Base-by-base conservation (phyloP, 2,329 filamentous ascomycete species). In the Penicillium digitatum region DNA sequence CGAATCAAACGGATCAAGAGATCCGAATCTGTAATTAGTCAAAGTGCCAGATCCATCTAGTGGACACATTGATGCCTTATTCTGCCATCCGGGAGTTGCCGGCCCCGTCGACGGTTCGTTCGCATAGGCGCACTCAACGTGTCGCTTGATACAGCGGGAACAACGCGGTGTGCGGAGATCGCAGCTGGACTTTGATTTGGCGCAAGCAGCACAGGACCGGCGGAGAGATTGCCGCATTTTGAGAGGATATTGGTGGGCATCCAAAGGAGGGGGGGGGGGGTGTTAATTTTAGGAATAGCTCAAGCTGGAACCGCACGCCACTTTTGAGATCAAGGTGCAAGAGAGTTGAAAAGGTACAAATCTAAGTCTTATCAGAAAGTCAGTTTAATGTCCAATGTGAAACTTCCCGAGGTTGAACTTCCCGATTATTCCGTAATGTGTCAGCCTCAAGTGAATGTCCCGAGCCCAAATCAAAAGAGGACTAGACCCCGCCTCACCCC, bases 161-260 rank as follows among this genome's bases (percentile, higher is more conserved):
- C 82, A 84, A 48, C 71, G 74, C 4, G 82, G 82, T 1, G 75
- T 80, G 29, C 72, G 72, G 18, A 84, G 76, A 62, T 84, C 81
- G 66, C 82, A 84, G 55, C 79, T 77, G 58, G 80, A 75, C 62
- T 84, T 84, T 5, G 79, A 74, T 62, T 76, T 82, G 39, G 80
- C 81, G 62, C 82, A 84, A 16, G 81, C 76, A 60, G 74, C 72
- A 69, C 82, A 84, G 9, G 82, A 83, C 60, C 82, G 71, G 40
- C 82, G 80, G 53, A 84, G 80, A n/a, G 80, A 82, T 59, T 71
- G 72, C 65, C 77, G 79, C 81, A 84, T 84, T 55, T 57, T 67
- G 50, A 27, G 53, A 37, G 29, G n/a, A 37, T 18, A 39, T 24
- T 42, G 29, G 35, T 46, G 42, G 39, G 46, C 34, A 40, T 29